Conservation (phyloP, 257 asterid genomes). For the Lithospermum erythrorhizon region DNA sequence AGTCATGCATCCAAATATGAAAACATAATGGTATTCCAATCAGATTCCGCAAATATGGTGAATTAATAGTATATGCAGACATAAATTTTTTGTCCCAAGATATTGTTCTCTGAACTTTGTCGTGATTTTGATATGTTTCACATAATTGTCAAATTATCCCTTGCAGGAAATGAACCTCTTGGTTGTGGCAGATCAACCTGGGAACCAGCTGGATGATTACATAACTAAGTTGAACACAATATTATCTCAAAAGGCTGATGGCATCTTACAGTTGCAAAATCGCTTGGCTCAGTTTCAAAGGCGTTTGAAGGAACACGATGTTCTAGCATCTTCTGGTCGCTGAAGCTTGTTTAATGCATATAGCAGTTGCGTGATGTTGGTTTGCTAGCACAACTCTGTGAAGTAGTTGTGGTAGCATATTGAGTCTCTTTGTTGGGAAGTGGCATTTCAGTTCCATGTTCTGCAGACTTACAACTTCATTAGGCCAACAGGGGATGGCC, state of each 20-base stretch:
- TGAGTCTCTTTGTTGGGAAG: slow-evolving; percentile 9
- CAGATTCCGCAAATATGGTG: not conserved
- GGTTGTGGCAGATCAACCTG: slow-evolving; percentile 95
- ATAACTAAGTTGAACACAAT: slow-evolving; percentile 66
- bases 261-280: slow-evolving; percentile 69
- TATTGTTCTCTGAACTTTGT: not conserved
- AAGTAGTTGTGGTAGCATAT: slow-evolving; percentile 14
- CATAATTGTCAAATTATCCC: slow-evolving; percentile 1
- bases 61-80: not conserved
- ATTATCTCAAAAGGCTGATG: slow-evolving; percentile 88
- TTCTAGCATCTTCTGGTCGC: slow-evolving; percentile 67
- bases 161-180: slow-evolving; percentile 89
- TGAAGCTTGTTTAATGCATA: slow-evolving; percentile 18
- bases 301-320: slow-evolving; percentile 81
- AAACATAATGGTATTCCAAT: not conserved
- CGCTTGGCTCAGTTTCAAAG: slow-evolving; percentile 76
- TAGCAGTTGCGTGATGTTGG: slow-evolving; percentile 5
- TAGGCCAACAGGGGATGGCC: no score
- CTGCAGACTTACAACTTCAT: no score
- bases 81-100: not conserved
- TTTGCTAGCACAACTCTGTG: slow-evolving; percentile 7
- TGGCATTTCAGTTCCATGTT: not conserved
- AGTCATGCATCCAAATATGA: not conserved
- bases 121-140: not conserved
- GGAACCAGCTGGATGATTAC: slow-evolving; percentile 74